phyloP scores from a whole-genome alignment of 148 eudicot genomes.

The Rhododendron vialii region DNA sequence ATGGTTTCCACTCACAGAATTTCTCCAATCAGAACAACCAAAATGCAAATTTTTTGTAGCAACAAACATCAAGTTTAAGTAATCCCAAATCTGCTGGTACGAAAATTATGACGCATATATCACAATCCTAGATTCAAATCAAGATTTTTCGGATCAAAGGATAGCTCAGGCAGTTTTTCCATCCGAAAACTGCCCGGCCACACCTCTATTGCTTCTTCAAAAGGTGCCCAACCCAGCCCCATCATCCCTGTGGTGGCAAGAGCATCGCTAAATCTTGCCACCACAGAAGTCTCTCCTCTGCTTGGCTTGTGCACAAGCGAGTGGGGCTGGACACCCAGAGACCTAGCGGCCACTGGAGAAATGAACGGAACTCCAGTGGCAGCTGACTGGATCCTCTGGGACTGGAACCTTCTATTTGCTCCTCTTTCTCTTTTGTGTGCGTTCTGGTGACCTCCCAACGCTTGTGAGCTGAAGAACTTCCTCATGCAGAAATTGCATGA shows the following conservation, averaged over 20 bases:
- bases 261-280: background rate
- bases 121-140: conserved; percentile 28
- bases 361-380: background rate
- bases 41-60: background rate
- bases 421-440: conserved; percentile 38
- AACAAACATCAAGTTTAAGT: background rate
- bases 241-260: background rate
- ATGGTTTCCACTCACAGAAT: background rate
- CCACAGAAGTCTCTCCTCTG: background rate
- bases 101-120: background rate
- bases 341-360: conserved; percentile 1
- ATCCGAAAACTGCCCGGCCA: conserved; percentile 31
- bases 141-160: conserved; percentile 6
- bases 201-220: conserved; percentile 4
- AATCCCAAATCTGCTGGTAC: background rate
- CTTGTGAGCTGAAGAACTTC: conserved; percentile 36
- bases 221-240: background rate
- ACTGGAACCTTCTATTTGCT: conserved; percentile 5
- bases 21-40: background rate
- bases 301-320: conserved; percentile 18
- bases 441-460: conserved; percentile 43
- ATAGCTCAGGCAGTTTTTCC: conserved; percentile 10
- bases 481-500: conserved; percentile 31
- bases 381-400: background rate
- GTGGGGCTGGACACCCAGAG: conserved; percentile 24